Evolutionary conservation across 139 green algal species (phyloP).

Genomic region (Coccomyxa sp.): DNA sequence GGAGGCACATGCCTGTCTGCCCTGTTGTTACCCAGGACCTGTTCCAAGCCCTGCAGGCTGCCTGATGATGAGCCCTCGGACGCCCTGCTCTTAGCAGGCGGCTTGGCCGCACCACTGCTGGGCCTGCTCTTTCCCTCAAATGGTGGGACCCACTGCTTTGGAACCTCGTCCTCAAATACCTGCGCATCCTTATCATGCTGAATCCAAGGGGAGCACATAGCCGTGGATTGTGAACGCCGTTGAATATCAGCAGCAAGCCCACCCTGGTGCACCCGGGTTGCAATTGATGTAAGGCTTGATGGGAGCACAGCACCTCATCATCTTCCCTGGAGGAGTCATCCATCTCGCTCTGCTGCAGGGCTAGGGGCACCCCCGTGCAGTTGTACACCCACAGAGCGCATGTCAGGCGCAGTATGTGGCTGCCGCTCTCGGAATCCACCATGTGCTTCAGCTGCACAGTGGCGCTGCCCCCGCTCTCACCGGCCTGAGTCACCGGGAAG

Average conservation of each 20-base stretch:
- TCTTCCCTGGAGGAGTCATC: background rate
- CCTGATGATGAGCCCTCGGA: background rate
- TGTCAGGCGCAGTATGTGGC: conserved; percentile 26
- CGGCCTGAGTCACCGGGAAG: background rate
- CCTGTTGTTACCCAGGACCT: conserved; percentile 13
- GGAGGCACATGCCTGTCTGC: background rate
- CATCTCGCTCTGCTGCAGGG: conserved; percentile 26
- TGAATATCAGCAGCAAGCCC: too few species aligned
- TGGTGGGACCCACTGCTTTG: conserved; percentile 13
- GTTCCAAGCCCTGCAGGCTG: conserved; percentile 17
- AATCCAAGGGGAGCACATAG: too few species aligned
- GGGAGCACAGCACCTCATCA: background rate
- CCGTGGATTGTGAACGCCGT: too few species aligned
- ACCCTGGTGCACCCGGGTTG: too few species aligned
- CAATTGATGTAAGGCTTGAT: too few species aligned
- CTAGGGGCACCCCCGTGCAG: conserved; percentile 57
- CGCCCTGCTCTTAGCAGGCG: too few species aligned
- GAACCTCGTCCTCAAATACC: conserved; percentile 6
- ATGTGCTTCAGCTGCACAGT: conserved; percentile 8
- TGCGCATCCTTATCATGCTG: background rate
- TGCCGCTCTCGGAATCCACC: background rate
- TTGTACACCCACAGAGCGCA: conserved; percentile 75
- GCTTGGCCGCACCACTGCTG: background rate
- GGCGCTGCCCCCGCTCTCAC: background rate
- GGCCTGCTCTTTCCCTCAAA: background rate